phyloP scores from a whole-genome alignment of 371 early-diverging fungal species.

The Rhizopus arrhizus region DNA sequence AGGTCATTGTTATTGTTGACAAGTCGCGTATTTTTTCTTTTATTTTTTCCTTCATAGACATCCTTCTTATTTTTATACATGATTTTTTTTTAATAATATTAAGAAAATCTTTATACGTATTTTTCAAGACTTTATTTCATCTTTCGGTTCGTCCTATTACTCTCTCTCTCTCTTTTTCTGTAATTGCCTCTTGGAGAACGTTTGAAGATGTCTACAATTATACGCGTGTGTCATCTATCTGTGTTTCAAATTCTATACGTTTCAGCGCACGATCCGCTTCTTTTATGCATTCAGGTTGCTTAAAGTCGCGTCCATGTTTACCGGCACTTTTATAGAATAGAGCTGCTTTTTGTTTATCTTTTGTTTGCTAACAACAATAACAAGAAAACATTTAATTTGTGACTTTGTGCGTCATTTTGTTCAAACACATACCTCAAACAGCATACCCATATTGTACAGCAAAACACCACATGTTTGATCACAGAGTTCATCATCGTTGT shows the following conservation, averaged over 20 bases:
- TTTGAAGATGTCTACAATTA: not conserved
- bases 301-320: conserved; percentile 28
- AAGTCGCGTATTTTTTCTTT: too few species aligned
- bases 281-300: conserved; percentile 25
- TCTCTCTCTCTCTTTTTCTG: too few species aligned
- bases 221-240: not conserved
- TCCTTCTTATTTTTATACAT: too few species aligned
- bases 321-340: conserved; percentile 29
- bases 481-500: conserved; percentile 44
- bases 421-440: conserved; percentile 54
- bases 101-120: too few species aligned
- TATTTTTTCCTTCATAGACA: too few species aligned
- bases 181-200: too few species aligned
- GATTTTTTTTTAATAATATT: too few species aligned
- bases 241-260: conserved; percentile 26
- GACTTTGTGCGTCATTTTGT: not conserved
- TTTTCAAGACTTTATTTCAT: too few species aligned
- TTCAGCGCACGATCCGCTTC: conserved; percentile 31
- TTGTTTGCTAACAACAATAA: conserved; percentile 25
- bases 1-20: too few species aligned
- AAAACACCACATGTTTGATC: conserved; percentile 60
- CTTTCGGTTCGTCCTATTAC: too few species aligned
- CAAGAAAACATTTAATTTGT: not conserved
- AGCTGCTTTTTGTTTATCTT: conserved; percentile 29
- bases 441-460: conserved; percentile 59